A percentile compares a stretch with the other conserved stretches of the same genome.
phyloP scores from a whole-genome alignment of 306 rosid genomes.

The Fagus sylvatica region DNA sequence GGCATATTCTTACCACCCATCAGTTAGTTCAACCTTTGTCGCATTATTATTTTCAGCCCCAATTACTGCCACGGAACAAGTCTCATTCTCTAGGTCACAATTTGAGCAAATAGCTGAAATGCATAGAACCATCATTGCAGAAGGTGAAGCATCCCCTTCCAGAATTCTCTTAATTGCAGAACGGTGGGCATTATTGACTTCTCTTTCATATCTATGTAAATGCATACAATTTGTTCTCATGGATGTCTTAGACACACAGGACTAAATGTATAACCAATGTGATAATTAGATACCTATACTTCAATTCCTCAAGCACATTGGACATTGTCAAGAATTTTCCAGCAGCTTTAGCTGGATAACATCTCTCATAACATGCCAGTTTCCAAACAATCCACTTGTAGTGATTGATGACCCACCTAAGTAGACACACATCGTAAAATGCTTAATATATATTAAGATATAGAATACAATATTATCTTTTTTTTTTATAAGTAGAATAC shows the following conservation, averaged over 20 bases:
- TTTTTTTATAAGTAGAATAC: neutral
- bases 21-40: slow-evolving; percentile 72
- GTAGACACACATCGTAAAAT: slow-evolving; percentile 28
- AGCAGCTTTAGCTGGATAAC: slow-evolving; percentile 46
- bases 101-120: slow-evolving; percentile 65
- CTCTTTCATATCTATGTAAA: slow-evolving; percentile 77
- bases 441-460: slow-evolving; percentile 13
- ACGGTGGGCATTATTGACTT: slow-evolving; percentile 84
- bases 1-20: slow-evolving; percentile 62
- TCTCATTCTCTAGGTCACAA: slow-evolving; percentile 39
- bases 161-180: slow-evolving; percentile 82
- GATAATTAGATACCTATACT: slow-evolving; percentile 64
- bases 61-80: slow-evolving; percentile 10
- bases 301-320: slow-evolving; percentile 88
- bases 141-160: slow-evolving; percentile 88
- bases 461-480: neutral
- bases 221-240: slow-evolving; percentile 14
- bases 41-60: slow-evolving; percentile 38
- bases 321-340: slow-evolving; percentile 57
- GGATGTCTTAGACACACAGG: slow-evolving; percentile 17
- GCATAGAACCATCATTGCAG: slow-evolving; percentile 75
- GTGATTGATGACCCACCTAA: slow-evolving; percentile 89
- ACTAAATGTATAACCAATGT: slow-evolving; percentile 15
- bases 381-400: slow-evolving; percentile 97
- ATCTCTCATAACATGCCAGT: slow-evolving; percentile 83